These are phyloP conservation scores for Pleurotus pulmonarius DNA, from an alignment of 768 basidiomycete species.

Conservation along the genomic window DNA sequence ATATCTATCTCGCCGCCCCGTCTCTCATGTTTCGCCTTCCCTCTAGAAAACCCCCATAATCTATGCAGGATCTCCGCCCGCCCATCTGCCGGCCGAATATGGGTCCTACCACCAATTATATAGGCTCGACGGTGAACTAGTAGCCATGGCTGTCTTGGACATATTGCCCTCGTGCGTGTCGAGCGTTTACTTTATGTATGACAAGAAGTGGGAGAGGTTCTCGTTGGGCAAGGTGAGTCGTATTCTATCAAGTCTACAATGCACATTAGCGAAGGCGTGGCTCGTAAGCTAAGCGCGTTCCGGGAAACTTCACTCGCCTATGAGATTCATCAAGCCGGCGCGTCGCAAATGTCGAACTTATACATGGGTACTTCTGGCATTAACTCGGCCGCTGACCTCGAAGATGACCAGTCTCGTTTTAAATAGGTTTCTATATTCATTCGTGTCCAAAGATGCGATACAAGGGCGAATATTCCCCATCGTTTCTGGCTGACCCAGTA, in stretches of 20 bases:
- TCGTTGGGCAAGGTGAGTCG: conserved; percentile 62
- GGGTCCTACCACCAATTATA: conserved; percentile 95
- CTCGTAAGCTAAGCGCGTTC: conserved; percentile 74
- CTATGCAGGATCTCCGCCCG: conserved; percentile 45
- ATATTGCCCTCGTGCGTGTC: conserved; percentile 85
- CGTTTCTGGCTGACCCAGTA: conserved; percentile 85
- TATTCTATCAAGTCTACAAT: not conserved
- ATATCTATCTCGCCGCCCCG: not conserved
- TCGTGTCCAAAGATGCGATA: conserved; percentile 94
- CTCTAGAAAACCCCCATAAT: conserved; percentile 56
- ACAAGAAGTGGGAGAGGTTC: conserved; percentile 60
- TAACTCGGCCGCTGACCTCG: conserved; percentile 13
- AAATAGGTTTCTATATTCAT: conserved; percentile 88
- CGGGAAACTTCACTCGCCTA: conserved; percentile 72
- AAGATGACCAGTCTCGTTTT: not conserved
- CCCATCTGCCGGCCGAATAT: conserved; percentile 68
- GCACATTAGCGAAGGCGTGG: not conserved
- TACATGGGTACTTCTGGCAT: conserved; percentile 70
- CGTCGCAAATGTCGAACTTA: conserved; percentile 55
- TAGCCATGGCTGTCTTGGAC: conserved; percentile 88
- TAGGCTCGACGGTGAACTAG: conserved; percentile 71
- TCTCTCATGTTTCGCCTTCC: not conserved
- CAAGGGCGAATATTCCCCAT: conserved; percentile 91
- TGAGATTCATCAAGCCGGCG: conserved; percentile 74
- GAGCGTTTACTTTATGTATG: conserved; percentile 86